Conservation (phyloP, 345 rosid genomes). For the Gossypioides kirkii region DNA sequence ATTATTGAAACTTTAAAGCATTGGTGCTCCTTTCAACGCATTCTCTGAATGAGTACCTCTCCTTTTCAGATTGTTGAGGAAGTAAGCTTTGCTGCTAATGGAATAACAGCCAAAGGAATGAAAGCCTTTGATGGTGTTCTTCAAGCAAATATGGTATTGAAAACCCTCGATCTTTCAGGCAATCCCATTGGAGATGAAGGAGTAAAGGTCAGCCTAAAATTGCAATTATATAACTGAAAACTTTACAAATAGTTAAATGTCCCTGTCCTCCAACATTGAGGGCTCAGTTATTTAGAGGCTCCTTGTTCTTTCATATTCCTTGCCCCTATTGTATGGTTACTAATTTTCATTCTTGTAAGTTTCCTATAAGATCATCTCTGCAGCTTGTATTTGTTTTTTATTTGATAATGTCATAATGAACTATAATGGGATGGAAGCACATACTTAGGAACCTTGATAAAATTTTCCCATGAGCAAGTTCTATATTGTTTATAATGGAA, state of each 20-base stretch:
- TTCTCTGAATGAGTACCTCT: constrained; percentile 9
- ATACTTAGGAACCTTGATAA: not conserved
- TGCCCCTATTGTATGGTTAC: not conserved
- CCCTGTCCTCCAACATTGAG: constrained; percentile 10
- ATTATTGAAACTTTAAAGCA: constrained; percentile 2
- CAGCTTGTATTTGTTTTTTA: not conserved
- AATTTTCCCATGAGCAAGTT: not conserved
- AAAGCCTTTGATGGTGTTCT: constrained; percentile 85
- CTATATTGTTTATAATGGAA: not conserved
- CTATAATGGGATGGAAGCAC: not conserved
- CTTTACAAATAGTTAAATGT: not conserved
- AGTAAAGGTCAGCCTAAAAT: constrained; percentile 58
- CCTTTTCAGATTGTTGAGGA: constrained; percentile 68
- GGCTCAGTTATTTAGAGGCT: not conserved
- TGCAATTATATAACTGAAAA: not conserved
- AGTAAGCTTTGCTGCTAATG: constrained; percentile 95
- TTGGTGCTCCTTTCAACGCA: not conserved
- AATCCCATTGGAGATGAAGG: constrained; percentile 96
- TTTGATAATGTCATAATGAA: not conserved
- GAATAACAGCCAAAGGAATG: constrained; percentile 79
- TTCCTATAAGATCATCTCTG: not conserved
- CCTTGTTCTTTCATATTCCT: not conserved
- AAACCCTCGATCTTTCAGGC: constrained; percentile 80
- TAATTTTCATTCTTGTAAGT: not conserved
- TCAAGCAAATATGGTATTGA: constrained; percentile 65